Evolutionary conservation across 768 basidiomycete genomes (phyloP), one percentile per base, ranked within the genome.

Genomic region (Lactifluus pinguis): DNA sequence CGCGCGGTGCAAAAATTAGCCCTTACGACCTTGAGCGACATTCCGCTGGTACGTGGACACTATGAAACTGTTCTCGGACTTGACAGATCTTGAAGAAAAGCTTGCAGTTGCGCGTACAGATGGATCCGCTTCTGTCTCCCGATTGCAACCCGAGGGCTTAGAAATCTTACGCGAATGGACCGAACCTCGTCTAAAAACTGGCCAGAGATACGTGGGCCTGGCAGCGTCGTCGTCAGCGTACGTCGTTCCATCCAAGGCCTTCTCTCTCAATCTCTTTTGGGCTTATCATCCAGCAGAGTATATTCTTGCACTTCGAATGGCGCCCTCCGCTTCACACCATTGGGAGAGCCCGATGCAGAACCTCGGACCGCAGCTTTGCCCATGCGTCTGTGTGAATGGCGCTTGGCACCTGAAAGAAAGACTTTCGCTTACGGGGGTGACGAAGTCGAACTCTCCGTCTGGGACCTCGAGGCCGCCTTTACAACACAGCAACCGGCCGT

Each of bases 361-460:
- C 50, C 72, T 66, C 62, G 68, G 44, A 69, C 74, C 57, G 74
- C 77, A 7, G 75, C 75, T 9, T 78, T 92, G 49, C 89, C 90
- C 3, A 83, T 79, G 61, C 83, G 87, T 21, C 76, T 93, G n/a
- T 74, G 72, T 49, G 82, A 81, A 56, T 90, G 89, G 86, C 77
- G 78, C 36, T 67, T 89, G 25, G 81, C 83, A 1, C 68, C 74
- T 17, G 74, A 80, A 60, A 73, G 73, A 3, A 69, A 76, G 39
- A 79, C 79, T 0, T 92, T 94, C 73, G 80, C 84, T 2, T 93
- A 92, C 63, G 92, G 86, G 13, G 92, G 92, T 2, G 84, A 92
- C 63, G 92, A 94, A 72, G 89, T 94, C 17, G 88, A 92, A 59
- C 70, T 89, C 2, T 92, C 90, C 1, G 68, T 92, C 3, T 94